Percentiles rank a stretch among this genome's conserved stretches.
phyloP scores from a whole-genome alignment of 169 alveolate species.

The Eimeria sp. region DNA sequence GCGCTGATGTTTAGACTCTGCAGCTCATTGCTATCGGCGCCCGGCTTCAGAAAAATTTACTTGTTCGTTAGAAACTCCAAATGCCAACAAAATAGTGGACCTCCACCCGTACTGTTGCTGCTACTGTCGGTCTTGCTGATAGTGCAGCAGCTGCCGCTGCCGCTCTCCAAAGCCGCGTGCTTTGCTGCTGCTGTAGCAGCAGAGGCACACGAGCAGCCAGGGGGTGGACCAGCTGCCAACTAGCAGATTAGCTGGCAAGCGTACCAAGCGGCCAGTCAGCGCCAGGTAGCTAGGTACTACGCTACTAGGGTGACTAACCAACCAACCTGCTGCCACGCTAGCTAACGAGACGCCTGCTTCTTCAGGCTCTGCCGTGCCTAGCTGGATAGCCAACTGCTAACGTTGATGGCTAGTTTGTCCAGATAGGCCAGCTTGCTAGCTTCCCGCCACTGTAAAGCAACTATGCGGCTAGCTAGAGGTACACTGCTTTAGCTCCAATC shows the following conservation, averaged over 20 bases:
- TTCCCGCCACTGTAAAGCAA: too few relatives aligned
- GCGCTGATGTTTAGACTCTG: too few relatives aligned
- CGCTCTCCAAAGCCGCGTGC: neutral
- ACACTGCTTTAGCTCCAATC: neutral
- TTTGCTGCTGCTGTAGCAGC: neutral
- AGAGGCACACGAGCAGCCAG: neutral
- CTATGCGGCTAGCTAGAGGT: neutral
- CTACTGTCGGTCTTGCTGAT: neutral
- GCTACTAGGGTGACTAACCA: neutral
- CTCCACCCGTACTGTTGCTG: neutral
- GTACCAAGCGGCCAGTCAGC: neutral
- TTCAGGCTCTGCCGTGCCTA: too few relatives aligned
- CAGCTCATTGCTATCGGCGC: neutral
- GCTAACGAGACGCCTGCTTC: too few relatives aligned
- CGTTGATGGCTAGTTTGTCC: neutral
- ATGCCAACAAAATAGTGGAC: neutral
- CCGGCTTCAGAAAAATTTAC: neutral
- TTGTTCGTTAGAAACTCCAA: neutral
- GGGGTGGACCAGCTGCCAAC: neutral
- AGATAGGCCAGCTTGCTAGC: too few relatives aligned
- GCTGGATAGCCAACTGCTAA: too few relatives aligned
- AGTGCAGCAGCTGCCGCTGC: neutral
- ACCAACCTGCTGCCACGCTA: neutral
- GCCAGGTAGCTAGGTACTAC: neutral
- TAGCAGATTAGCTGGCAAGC: neutral